Conservation (phyloP, 495 filamentous ascomycete genomes). For the Penicillium parvum region DNA sequence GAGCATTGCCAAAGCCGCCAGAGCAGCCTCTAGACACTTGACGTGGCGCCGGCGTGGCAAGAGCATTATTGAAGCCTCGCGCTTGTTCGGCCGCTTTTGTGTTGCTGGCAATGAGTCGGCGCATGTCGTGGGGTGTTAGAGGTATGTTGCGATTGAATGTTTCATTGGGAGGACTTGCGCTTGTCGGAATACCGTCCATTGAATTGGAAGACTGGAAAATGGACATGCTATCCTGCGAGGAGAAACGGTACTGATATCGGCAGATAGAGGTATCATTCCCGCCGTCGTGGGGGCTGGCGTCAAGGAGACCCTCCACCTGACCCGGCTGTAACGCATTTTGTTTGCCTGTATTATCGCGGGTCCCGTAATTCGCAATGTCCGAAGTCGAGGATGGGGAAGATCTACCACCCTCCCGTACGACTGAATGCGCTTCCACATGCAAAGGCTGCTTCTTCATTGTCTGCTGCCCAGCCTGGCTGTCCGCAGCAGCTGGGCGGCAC, state of each 20-base stretch:
- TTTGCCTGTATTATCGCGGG: constrained; percentile 31
- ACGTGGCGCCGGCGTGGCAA: constrained; percentile 57
- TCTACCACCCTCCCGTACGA: constrained; percentile 28
- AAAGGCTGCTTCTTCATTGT: constrained; percentile 48
- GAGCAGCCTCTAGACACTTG: constrained; percentile 53
- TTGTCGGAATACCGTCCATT: constrained; percentile 45
- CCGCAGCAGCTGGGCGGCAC: constrained; percentile 31
- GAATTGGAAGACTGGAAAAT: constrained; percentile 79
- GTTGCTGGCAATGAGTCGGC: constrained; percentile 68
- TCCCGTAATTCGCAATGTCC: constrained; percentile 26
- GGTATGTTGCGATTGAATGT: constrained; percentile 58
- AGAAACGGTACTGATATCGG: constrained; percentile 23
- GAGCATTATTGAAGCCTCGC: constrained; percentile 43
- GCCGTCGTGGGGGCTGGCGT: constrained; percentile 33
- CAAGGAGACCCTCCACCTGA: constrained; percentile 44
- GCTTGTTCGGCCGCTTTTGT: constrained; percentile 28
- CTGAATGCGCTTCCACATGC: constrained; percentile 47
- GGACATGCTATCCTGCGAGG: constrained; percentile 77
- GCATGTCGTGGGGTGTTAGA: constrained; percentile 71
- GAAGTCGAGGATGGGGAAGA: constrained; percentile 40
- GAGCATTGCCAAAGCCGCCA: constrained; percentile 53
- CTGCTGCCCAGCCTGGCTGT: constrained; percentile 35
- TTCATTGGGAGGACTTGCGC: constrained; percentile 62
- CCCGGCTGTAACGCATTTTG: constrained; percentile 30
- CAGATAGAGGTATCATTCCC: constrained; percentile 16